Evolutionary conservation across 2,329 filamentous ascomycete species (phyloP).

Genomic region (Coniochaeta ligniaria): DNA sequence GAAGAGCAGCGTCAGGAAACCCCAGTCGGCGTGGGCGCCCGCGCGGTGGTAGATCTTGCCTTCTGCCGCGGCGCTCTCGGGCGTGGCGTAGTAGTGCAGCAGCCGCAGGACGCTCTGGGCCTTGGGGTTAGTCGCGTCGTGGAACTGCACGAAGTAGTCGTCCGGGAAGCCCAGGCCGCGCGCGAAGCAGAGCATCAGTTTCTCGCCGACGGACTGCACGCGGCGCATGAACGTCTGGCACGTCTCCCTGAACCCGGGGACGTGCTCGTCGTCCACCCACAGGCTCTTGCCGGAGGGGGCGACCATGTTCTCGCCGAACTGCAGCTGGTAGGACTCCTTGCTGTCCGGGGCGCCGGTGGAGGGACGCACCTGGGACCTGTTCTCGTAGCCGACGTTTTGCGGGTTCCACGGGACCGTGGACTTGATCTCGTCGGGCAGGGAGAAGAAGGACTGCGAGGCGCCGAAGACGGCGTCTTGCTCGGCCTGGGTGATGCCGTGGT

Average conservation of each 20-base stretch:
- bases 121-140: conserved; percentile 38
- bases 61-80: conserved; percentile 5
- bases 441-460: conserved; percentile 40
- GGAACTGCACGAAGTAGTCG: conserved; percentile 44
- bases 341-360: conserved; percentile 47
- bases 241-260: conserved; percentile 41
- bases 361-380: conserved; percentile 45
- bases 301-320: conserved; percentile 32
- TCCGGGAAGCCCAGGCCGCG: conserved; percentile 44
- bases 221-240: conserved; percentile 22
- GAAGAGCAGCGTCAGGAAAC: conserved; percentile 51
- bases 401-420: conserved; percentile 41
- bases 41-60: conserved; percentile 39
- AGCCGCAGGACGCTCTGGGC: conserved; percentile 46
- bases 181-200: conserved; percentile 48
- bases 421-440: conserved; percentile 39
- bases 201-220: conserved; percentile 37
- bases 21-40: conserved; percentile 53
- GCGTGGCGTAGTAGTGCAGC: conserved; percentile 13
- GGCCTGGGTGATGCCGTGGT: conserved; percentile 33
- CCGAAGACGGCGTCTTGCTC: conserved; percentile 35
- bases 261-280: conserved; percentile 22
- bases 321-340: conserved; percentile 53
- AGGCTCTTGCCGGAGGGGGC: conserved; percentile 11
- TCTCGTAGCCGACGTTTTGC: conserved; percentile 49